phyloP scores from a whole-genome alignment of 1,284 basidiomycete genomes.

The Takashimella tepidaria region DNA sequence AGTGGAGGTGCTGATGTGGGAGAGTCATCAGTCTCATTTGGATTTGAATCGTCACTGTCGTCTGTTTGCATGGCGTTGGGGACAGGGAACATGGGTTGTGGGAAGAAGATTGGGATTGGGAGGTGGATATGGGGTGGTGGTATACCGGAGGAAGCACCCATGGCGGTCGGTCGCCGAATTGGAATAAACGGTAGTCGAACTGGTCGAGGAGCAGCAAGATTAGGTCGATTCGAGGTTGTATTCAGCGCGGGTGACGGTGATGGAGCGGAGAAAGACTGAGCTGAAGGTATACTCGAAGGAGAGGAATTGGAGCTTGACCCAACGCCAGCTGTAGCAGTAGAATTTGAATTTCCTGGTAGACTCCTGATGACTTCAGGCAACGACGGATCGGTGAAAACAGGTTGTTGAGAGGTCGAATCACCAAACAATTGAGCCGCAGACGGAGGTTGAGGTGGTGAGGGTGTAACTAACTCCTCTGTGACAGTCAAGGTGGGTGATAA shows the following conservation, averaged over 20 bases:
- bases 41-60: neutral
- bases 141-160: neutral
- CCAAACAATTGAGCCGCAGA: neutral
- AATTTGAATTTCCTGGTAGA: neutral
- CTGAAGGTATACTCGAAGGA: neutral
- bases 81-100: conserved; percentile 1
- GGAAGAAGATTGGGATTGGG: conserved; percentile 1
- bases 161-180: neutral
- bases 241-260: neutral
- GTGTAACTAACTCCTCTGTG: neutral
- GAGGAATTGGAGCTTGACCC: neutral
- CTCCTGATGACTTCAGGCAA: neutral
- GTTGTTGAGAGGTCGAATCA: neutral
- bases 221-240: neutral
- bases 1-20: neutral
- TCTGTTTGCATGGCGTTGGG: neutral
- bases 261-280: no score
- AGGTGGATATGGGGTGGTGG: neutral
- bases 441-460: neutral
- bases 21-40: neutral
- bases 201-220: neutral
- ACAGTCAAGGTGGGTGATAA: conserved; percentile 5
- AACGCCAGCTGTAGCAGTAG: neutral
- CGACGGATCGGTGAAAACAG: neutral
- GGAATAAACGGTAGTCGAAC: neutral